Evolutionary conservation across 345 rosid species (phyloP).

Genomic region (Aquilaria sinensis): DNA sequence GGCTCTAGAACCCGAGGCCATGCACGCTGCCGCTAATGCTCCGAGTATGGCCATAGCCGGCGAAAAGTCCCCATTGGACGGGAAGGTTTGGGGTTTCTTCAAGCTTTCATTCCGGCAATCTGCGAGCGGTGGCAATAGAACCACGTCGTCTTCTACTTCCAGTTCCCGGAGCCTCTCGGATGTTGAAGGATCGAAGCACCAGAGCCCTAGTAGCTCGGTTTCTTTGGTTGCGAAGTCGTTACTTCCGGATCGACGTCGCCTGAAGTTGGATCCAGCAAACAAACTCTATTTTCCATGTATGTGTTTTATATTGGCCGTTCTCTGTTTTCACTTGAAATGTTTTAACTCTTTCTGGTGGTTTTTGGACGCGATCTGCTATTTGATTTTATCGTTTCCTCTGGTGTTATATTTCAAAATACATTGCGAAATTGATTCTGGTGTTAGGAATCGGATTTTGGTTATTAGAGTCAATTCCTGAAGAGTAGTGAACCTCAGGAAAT

Average conservation of each 20-base stretch:
- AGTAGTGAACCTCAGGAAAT: no score
- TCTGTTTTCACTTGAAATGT: no score
- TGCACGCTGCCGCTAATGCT: no score
- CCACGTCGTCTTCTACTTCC: constrained; percentile 30
- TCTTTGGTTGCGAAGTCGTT: constrained; percentile 71
- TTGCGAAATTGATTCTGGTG: no score
- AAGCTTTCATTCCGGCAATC: constrained; percentile 70
- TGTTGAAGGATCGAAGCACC: constrained; percentile 51
- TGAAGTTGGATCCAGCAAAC: constrained; percentile 83
- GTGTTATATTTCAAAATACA: no score
- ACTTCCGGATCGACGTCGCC: constrained; percentile 65
- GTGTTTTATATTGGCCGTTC: constrained; percentile 9
- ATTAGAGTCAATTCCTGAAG: no score
- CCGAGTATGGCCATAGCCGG: constrained; percentile 65
- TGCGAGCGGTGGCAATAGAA: constrained; percentile 17
- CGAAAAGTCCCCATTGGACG: constrained; percentile 45
- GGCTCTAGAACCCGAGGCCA: no score
- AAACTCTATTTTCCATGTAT: constrained; percentile 92
- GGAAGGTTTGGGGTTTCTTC: constrained; percentile 74
- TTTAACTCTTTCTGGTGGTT: neutral
- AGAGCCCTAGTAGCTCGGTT: constrained; percentile 46
- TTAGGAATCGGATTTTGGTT: no score
- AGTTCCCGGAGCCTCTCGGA: no score
- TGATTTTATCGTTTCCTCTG: no score
- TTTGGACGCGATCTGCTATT: neutral